Percentiles rank a stretch among this genome's conserved stretches.
Evolutionary conservation across 2,329 filamentous ascomycete species (phyloP).

Genomic region (Cephalotrichum gorgonifer): DNA sequence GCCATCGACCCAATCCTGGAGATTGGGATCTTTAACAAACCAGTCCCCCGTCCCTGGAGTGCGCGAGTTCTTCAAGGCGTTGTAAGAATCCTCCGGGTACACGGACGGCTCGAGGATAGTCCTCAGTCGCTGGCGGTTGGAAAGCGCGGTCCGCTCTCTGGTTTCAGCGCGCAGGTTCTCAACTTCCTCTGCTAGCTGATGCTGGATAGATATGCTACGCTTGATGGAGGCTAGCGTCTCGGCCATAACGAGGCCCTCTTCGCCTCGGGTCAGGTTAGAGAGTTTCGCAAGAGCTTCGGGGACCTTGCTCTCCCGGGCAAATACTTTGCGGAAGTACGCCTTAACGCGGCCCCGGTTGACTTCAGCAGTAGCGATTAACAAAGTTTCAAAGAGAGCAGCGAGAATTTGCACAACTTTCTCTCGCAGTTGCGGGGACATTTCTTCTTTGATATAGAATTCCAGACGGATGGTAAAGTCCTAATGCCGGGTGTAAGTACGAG

Average conservation of each 20-base stretch:
- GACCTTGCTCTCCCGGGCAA: constrained; percentile 28
- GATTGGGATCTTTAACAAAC: constrained; percentile 27
- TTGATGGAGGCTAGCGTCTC: constrained; percentile 30
- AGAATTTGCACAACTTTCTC: constrained; percentile 30
- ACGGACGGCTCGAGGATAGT: constrained; percentile 29
- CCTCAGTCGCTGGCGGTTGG: constrained; percentile 25
- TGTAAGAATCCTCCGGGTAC: constrained; percentile 29
- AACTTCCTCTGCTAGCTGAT: constrained; percentile 23
- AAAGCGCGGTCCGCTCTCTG: constrained; percentile 19
- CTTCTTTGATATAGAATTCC: constrained; percentile 26
- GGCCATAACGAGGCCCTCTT: constrained; percentile 30
- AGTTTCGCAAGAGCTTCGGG: constrained; percentile 27
- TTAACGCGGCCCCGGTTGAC: constrained; percentile 29
- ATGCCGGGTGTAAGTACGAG: background rate
- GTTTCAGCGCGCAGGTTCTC: constrained; percentile 22
- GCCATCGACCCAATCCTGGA: constrained; percentile 26
- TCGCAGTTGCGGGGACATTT: constrained; percentile 24
- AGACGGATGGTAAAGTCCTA: constrained; percentile 31
- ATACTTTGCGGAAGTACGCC: constrained; percentile 27
- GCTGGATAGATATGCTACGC: constrained; percentile 21
- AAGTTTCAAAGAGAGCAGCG: constrained; percentile 31
- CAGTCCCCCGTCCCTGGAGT: constrained; percentile 34
- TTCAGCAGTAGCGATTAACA: constrained; percentile 30
- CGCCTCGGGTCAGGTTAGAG: constrained; percentile 27
- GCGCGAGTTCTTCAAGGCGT: constrained; percentile 26